These are phyloP conservation scores for Eutrema yunnanense DNA, from an alignment of 345 rosid genomes.

Conservation along the genomic window DNA sequence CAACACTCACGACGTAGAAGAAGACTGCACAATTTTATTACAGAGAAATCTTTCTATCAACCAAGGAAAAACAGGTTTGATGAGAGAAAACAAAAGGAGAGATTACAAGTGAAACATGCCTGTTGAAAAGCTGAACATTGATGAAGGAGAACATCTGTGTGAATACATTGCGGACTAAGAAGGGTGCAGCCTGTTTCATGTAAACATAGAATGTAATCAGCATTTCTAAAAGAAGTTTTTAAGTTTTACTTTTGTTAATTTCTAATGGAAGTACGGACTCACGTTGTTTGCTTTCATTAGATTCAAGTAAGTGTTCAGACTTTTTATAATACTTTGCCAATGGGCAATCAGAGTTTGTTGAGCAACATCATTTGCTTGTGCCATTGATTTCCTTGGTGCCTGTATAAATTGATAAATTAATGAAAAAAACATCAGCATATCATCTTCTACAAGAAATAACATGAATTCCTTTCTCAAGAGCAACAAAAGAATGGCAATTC, in stretches of 20 bases:
- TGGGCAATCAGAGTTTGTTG: constrained; percentile 97
- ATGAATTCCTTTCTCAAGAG: background rate
- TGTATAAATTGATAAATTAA: constrained; percentile 20
- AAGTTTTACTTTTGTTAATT: background rate
- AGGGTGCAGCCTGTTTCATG: constrained; percentile 79
- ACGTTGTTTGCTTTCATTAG: constrained; percentile 74
- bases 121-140: constrained; percentile 95
- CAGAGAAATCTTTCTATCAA: constrained; percentile 11
- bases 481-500: background rate
- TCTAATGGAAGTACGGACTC: constrained; percentile 31
- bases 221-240: background rate
- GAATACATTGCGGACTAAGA: constrained; percentile 81
- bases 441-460: background rate
- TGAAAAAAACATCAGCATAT: background rate
- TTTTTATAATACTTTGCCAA: constrained; percentile 96
- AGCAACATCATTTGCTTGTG: constrained; percentile 93
- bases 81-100: background rate
- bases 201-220: constrained; percentile 20
- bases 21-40: constrained; percentile 58
- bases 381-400: constrained; percentile 96
- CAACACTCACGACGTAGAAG: constrained; percentile 97
- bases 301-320: constrained; percentile 64
- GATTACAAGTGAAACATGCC: constrained; percentile 37
- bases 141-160: constrained; percentile 95
- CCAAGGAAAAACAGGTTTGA: background rate